phyloP scores from a whole-genome alignment of 805 yeast species.

The Kuraishia cidri region DNA sequence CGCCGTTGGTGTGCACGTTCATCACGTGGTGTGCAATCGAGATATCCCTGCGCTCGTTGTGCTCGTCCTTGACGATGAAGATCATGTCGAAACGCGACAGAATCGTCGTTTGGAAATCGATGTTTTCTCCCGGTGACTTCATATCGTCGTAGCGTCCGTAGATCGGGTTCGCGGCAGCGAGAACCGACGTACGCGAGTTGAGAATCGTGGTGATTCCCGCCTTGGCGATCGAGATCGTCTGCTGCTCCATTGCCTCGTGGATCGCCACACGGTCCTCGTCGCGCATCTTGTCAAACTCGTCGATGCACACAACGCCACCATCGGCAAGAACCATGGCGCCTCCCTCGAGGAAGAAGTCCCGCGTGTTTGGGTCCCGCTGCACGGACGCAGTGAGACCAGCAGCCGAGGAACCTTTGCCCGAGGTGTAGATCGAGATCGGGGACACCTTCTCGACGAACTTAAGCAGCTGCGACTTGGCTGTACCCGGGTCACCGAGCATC shows the following conservation, averaged over 20 bases:
- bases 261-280: slow-evolving; percentile 98
- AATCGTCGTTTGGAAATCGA: slow-evolving; percentile 95
- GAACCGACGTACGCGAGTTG: slow-evolving; percentile 91
- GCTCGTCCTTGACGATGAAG: slow-evolving; percentile 93
- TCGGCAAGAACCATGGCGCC: slow-evolving; percentile 99
- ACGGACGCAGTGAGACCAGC: slow-evolving; percentile 99
- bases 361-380: slow-evolving; percentile 78
- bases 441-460: slow-evolving; percentile 93
- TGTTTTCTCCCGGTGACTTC: slow-evolving; percentile 95
- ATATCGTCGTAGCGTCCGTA: slow-evolving; percentile 95
- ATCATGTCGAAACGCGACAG: slow-evolving; percentile 98
- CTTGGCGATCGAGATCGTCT: slow-evolving; percentile 95
- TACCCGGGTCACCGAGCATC: slow-evolving; percentile 96
- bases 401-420: slow-evolving; percentile 99
- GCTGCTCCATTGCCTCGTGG: slow-evolving; percentile 99
- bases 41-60: slow-evolving; percentile 75
- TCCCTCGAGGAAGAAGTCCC: slow-evolving; percentile 95
- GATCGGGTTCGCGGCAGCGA: slow-evolving; percentile 97
- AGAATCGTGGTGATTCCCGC: slow-evolving; percentile 98
- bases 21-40: slow-evolving; percentile 92
- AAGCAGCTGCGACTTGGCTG: slow-evolving; percentile 93
- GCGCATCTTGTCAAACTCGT: slow-evolving; percentile 98
- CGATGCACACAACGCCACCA: slow-evolving; percentile 98
- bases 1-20: slow-evolving; percentile 84
- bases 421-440: slow-evolving; percentile 92